Evolutionary conservation across 768 basidiomycete genomes (phyloP).

Genomic region (Hygrophorus russula): DNA sequence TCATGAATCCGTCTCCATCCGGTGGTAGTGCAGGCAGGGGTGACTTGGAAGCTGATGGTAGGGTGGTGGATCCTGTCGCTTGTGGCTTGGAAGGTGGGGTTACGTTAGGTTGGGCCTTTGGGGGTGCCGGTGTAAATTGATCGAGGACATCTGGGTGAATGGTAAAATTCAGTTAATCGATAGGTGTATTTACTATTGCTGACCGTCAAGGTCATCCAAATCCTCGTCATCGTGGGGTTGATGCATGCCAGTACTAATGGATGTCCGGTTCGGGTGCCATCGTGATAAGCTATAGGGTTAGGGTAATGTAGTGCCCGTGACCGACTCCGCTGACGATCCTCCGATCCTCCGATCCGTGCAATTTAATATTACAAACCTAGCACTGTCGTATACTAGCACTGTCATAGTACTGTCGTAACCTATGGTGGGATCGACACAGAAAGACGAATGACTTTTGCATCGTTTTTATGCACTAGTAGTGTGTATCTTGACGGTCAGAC

Average conservation of each 20-base stretch:
- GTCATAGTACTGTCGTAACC: too few relatives aligned
- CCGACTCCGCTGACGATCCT: too few relatives aligned
- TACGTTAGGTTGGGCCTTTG: slow-evolving; percentile 17
- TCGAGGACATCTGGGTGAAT: slow-evolving; percentile 31
- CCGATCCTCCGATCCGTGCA: too few relatives aligned
- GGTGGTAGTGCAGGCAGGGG: slow-evolving; percentile 15
- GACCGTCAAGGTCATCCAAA: slow-evolving; percentile 59
- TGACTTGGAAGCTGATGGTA: slow-evolving; percentile 12
- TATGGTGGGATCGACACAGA: too few relatives aligned
- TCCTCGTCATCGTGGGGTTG: slow-evolving; percentile 42
- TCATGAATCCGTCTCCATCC: slow-evolving; percentile 26
- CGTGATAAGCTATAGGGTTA: too few relatives aligned
- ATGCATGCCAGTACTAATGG: slow-evolving; percentile 6
- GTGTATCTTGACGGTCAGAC: too few relatives aligned
- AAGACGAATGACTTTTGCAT: too few relatives aligned
- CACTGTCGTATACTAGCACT: too few relatives aligned
- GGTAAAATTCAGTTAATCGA: background rate
- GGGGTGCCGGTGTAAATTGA: slow-evolving; percentile 28
- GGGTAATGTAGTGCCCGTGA: too few relatives aligned
- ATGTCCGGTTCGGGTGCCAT: too few relatives aligned
- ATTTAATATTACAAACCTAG: too few relatives aligned
- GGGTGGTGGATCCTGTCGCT: background rate
- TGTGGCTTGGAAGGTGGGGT: slow-evolving; percentile 17
- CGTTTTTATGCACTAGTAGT: too few relatives aligned
- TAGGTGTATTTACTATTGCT: slow-evolving; percentile 1